Evolutionary conservation across 1,284 basidiomycete genomes (phyloP).

Genomic region (Leccinum subfulvum): DNA sequence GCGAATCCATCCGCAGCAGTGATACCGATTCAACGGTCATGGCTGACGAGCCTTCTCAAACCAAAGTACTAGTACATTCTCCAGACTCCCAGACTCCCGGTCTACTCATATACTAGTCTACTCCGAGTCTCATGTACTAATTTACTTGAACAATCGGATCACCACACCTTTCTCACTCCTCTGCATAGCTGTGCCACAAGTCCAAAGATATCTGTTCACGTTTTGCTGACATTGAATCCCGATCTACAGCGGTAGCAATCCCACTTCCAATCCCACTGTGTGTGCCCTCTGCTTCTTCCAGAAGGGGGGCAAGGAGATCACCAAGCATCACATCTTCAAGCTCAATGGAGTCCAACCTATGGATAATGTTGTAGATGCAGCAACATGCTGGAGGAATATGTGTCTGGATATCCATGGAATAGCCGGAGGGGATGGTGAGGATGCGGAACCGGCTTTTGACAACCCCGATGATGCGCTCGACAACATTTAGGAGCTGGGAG

Average conservation of each 20-base stretch:
- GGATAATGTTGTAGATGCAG: not conserved
- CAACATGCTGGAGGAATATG: not conserved
- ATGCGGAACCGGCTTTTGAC: not conserved
- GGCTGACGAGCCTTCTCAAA: not conserved
- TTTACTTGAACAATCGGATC: not conserved
- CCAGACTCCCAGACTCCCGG: no score
- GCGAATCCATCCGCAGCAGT: not conserved
- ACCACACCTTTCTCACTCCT: not conserved
- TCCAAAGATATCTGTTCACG: not conserved
- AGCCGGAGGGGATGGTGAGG: not conserved
- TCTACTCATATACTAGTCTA: no score
- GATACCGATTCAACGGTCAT: not conserved
- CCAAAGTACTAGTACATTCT: not conserved
- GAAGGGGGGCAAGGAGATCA: not conserved
- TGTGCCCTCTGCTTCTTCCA: not conserved
- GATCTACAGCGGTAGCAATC: not conserved
- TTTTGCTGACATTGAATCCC: not conserved
- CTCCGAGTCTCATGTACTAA: not conserved
- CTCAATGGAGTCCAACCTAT: not conserved
- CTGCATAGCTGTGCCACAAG: not conserved
- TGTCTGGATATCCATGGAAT: not conserved
- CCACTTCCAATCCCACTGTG: not conserved
- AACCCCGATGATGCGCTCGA: not conserved
- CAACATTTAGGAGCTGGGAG: not conserved
- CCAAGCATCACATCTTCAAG: not conserved